Evolutionary conservation across 2,329 filamentous ascomycete species (phyloP).

Genomic region (Xylariaceae sp.): DNA sequence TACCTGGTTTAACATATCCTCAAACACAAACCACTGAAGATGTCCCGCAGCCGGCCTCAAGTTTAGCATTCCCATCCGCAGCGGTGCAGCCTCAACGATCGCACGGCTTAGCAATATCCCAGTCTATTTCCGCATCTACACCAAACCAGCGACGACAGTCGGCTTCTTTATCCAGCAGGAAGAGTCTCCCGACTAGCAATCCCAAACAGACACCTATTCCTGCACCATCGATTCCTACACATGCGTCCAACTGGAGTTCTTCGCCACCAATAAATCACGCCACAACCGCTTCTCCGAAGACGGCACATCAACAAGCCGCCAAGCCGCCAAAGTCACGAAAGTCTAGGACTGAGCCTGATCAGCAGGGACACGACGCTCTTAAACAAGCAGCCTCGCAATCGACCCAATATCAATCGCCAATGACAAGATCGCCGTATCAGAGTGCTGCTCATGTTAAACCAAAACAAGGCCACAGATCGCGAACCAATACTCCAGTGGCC

Average conservation of each 20-base stretch:
- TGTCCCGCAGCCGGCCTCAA: slow-evolving; percentile 24
- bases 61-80: slow-evolving; percentile 23
- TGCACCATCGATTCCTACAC: slow-evolving; percentile 30
- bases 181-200: slow-evolving; percentile 34
- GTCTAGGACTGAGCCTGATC: slow-evolving; percentile 30
- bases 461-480: slow-evolving; percentile 39
- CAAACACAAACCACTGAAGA: slow-evolving; percentile 30
- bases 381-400: slow-evolving; percentile 35
- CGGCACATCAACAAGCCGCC: slow-evolving; percentile 31
- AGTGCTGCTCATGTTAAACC: slow-evolving; percentile 34
- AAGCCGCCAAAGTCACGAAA: slow-evolving; percentile 35
- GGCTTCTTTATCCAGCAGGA: slow-evolving; percentile 26
- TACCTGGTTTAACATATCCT: slow-evolving; percentile 23
- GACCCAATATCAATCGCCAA: slow-evolving; percentile 40
- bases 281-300: slow-evolving; percentile 30
- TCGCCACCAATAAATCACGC: slow-evolving; percentile 28
- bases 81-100: slow-evolving; percentile 22
- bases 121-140: slow-evolving; percentile 12
- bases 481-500: slow-evolving; percentile 38
- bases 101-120: slow-evolving; percentile 18
- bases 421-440: slow-evolving; percentile 40
- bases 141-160: slow-evolving; percentile 25
- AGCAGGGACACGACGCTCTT: slow-evolving; percentile 30
- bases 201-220: slow-evolving; percentile 35
- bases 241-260: slow-evolving; percentile 32